Evolutionary conservation across 495 filamentous ascomycete species (phyloP).

Genomic region (Neurospora sp.): DNA sequence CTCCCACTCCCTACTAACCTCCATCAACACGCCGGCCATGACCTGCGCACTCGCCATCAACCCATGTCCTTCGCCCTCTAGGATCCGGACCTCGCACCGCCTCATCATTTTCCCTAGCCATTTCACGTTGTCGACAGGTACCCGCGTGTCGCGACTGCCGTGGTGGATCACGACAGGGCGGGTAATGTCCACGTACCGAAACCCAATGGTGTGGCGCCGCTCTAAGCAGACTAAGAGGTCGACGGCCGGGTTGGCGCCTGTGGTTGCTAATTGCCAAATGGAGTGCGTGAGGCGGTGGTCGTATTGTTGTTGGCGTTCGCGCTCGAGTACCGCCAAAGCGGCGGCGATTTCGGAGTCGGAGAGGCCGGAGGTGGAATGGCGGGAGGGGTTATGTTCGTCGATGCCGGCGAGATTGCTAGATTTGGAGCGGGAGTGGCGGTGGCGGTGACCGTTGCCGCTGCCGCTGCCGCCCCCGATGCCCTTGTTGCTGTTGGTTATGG

Average conservation of each 20-base stretch:
- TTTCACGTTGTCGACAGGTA: constrained; percentile 87
- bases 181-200: constrained; percentile 93
- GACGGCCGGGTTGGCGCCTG: constrained; percentile 84
- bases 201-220: constrained; percentile 82
- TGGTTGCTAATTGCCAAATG: constrained; percentile 92
- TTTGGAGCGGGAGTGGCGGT: constrained; percentile 22
- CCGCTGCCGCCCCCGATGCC: constrained; percentile 11
- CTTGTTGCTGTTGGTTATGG: constrained; percentile 13
- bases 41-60: constrained; percentile 90
- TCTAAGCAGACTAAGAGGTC: constrained; percentile 91
- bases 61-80: constrained; percentile 91
- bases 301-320: constrained; percentile 69
- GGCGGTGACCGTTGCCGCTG: not conserved
- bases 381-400: constrained; percentile 15
- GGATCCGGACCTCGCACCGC: constrained; percentile 77
- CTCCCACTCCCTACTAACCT: constrained; percentile 91
- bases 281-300: constrained; percentile 78
- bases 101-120: constrained; percentile 95
- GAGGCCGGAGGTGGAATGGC: constrained; percentile 8
- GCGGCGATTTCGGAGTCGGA: constrained; percentile 20
- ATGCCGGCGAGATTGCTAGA: constrained; percentile 17
- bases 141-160: constrained; percentile 79
- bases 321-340: constrained; percentile 27
- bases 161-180: constrained; percentile 88
- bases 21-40: constrained; percentile 86